Percentiles rank a stretch among this genome's conserved stretches.
phyloP scores from a whole-genome alignment of 495 filamentous ascomycete genomes.

The Astrocystis sublimbata region DNA sequence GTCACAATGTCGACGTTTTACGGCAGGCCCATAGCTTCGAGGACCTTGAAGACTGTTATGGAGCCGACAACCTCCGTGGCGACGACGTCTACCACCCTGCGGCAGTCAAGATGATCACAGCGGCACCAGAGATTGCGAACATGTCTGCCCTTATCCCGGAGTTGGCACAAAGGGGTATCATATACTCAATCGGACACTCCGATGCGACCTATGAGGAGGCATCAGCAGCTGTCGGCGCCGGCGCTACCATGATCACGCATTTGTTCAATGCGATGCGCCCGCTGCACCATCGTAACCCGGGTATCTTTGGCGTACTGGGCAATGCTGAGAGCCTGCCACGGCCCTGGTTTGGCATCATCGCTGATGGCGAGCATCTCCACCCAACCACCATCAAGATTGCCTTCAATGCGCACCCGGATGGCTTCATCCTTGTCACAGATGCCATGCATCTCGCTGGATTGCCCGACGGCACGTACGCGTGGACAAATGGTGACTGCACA shows the following conservation, averaged over 20 bases:
- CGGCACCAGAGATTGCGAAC: constrained; percentile 72
- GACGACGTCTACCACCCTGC: constrained; percentile 25
- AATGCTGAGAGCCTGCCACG: constrained; percentile 44
- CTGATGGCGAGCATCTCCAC: constrained; percentile 68
- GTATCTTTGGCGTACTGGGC: constrained; percentile 75
- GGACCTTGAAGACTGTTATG: constrained; percentile 70
- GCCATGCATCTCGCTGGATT: constrained; percentile 68
- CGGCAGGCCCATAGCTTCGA: constrained; percentile 52
- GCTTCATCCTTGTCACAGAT: constrained; percentile 68
- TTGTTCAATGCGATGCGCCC: constrained; percentile 90
- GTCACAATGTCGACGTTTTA: constrained; percentile 69
- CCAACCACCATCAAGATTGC: constrained; percentile 64
- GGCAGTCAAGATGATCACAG: constrained; percentile 73
- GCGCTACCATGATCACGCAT: constrained; percentile 84
- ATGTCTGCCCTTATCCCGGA: constrained; percentile 63
- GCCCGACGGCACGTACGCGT: constrained; percentile 73
- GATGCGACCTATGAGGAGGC: constrained; percentile 78
- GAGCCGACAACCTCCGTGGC: constrained; percentile 57
- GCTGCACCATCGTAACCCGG: constrained; percentile 81
- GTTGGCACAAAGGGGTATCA: constrained; percentile 60
- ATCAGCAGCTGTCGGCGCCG: constrained; percentile 61
- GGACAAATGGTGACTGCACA: constrained; percentile 74
- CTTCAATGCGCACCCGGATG: constrained; percentile 59
- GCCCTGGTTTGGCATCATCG: constrained; percentile 66
- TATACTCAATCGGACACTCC: constrained; percentile 78